Conservation (phyloP, 805 yeast genomes). For the Wickerhamiella qilinensis region DNA sequence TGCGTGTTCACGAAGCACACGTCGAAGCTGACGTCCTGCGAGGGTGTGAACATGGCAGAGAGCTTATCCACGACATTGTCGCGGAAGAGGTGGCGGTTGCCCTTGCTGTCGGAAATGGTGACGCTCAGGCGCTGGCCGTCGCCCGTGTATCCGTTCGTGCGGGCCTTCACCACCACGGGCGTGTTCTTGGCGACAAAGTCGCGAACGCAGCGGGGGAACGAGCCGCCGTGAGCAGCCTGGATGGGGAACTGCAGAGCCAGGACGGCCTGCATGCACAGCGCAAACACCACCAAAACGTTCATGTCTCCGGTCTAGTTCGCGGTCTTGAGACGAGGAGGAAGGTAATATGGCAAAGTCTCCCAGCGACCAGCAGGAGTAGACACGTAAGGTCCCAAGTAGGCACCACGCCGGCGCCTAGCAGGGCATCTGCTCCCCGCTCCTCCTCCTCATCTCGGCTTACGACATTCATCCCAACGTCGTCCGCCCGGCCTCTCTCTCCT, state of each 20-base stretch:
- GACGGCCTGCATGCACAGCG: conserved; percentile 6
- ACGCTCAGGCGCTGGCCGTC: conserved; percentile 77
- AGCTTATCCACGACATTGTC: conserved; percentile 58
- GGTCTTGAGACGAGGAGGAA: no score
- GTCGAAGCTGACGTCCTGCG: conserved; percentile 71
- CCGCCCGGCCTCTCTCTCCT: no score
- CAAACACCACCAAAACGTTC: no score
- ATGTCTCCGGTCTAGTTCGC: no score
- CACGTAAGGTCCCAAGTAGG: no score
- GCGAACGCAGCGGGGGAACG: conserved; percentile 64
- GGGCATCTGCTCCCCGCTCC: no score
- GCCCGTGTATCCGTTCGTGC: conserved; percentile 56
- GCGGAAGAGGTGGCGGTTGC: conserved; percentile 70
- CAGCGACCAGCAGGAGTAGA: no score
- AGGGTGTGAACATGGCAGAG: conserved; percentile 73
- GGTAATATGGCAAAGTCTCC: no score
- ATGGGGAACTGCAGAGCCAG: conserved; percentile 20
- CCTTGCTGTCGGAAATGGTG: conserved; percentile 48
- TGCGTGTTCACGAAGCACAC: conserved; percentile 68
- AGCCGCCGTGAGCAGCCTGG: conserved; percentile 18
- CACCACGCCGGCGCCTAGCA: no score
- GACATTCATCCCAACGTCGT: no score
- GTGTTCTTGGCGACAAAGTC: conserved; percentile 79
- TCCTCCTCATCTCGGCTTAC: no score
- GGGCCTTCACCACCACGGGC: conserved; percentile 70